These are phyloP conservation scores for Aspergillus sclerotiicarbonarius DNA, from an alignment of 495 filamentous ascomycete species.

Conservation along the genomic window DNA sequence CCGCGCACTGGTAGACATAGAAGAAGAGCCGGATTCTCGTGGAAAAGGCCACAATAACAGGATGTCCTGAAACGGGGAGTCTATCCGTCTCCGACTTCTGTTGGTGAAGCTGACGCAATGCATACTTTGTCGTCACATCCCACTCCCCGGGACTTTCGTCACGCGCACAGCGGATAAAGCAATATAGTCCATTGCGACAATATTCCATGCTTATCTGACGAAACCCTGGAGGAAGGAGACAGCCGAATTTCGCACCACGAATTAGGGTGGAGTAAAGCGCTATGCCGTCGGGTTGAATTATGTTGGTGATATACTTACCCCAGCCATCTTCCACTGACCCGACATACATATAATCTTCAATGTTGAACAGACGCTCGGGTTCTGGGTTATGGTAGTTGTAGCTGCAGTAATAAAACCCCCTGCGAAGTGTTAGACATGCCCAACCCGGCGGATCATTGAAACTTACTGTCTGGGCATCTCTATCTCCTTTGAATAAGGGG, in stretches of 20 bases:
- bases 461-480: constrained; percentile 12
- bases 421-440: background rate
- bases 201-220: constrained; percentile 9
- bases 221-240: constrained; percentile 13
- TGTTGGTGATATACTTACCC: constrained; percentile 7
- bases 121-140: constrained; percentile 10
- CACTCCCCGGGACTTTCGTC: constrained; percentile 21
- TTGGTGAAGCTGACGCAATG: constrained; percentile 7
- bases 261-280: background rate
- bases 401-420: background rate
- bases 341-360: constrained; percentile 12
- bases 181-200: constrained; percentile 12
- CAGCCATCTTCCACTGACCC: constrained; percentile 15
- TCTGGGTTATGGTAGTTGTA: background rate
- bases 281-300: background rate
- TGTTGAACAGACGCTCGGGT: constrained; percentile 3
- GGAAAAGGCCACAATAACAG: constrained; percentile 16
- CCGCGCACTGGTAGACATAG: constrained; percentile 10
- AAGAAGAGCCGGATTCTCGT: constrained; percentile 19
- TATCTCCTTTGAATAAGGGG: background rate
- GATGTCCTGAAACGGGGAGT: background rate
- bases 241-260: background rate
- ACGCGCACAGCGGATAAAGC: constrained; percentile 9
- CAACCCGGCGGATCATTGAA: background rate
- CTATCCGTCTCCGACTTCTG: background rate